phyloP scores from a whole-genome alignment of 495 filamentous ascomycete genomes.

The Sphaerosporella brunnea region DNA sequence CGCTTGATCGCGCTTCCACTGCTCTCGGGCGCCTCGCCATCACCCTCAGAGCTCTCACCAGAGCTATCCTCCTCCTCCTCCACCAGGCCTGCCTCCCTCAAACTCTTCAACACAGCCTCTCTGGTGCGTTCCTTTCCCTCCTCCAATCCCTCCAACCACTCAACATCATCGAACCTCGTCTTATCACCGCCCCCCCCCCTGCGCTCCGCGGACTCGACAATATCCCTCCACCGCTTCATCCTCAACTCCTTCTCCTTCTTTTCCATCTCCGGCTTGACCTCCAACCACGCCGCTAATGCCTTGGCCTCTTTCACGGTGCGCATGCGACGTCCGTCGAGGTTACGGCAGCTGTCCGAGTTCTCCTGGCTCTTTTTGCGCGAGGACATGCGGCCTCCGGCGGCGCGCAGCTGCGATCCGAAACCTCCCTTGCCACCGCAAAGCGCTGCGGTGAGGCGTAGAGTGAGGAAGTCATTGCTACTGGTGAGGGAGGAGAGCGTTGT shows the following conservation, averaged over 20 bases:
- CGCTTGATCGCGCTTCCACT: constrained; percentile 30
- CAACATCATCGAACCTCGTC: constrained; percentile 59
- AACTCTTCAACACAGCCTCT: constrained; percentile 61
- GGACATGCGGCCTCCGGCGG: constrained; percentile 94
- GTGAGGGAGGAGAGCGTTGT: constrained; percentile 38
- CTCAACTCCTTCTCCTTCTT: constrained; percentile 73
- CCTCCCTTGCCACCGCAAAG: constrained; percentile 88
- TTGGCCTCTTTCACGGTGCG: constrained; percentile 91
- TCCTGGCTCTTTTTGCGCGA: constrained; percentile 79
- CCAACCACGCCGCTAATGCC: constrained; percentile 80
- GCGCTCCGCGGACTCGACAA: constrained; percentile 65
- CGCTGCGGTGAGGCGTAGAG: constrained; percentile 56
- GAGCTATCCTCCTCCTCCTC: constrained; percentile 6
- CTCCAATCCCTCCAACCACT: constrained; percentile 88
- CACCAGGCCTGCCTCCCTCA: constrained; percentile 30
- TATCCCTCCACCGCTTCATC: constrained; percentile 59
- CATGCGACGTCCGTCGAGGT: constrained; percentile 77
- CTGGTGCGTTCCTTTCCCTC: constrained; percentile 65
- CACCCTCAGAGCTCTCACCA: constrained; percentile 37
- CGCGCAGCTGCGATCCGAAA: constrained; percentile 91
- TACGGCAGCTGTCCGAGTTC: constrained; percentile 71
- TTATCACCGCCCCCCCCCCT: constrained; percentile 45
- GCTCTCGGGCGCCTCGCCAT: constrained; percentile 35
- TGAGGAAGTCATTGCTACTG: constrained; percentile 43
- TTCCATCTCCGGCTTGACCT: constrained; percentile 94